A percentile compares a stretch with the other conserved stretches of the same genome.
phyloP scores from a whole-genome alignment of 23 red algal genomes.

The Agarophyton chilense region DNA sequence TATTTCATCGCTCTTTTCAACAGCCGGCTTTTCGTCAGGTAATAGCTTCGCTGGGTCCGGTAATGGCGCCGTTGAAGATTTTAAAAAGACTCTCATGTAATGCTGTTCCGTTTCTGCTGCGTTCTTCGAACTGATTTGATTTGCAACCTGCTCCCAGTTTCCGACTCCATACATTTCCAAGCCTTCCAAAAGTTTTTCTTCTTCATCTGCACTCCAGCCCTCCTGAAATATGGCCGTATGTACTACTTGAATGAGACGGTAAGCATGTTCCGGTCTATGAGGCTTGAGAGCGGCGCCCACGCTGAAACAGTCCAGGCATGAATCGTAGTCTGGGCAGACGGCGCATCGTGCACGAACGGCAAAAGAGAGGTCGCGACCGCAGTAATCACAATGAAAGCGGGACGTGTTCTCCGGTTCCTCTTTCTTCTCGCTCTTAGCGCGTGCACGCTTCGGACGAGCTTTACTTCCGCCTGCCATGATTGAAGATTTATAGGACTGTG shows the following conservation, averaged over 20 bases:
- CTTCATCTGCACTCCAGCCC: slow-evolving; percentile 90
- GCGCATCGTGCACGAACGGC: slow-evolving; percentile 90
- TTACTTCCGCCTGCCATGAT: slow-evolving; percentile 18
- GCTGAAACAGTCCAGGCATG: slow-evolving; percentile 97
- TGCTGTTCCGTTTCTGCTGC: slow-evolving; percentile 74
- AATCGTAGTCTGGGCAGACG: slow-evolving; percentile 95
- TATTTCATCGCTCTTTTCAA: slow-evolving; percentile 61
- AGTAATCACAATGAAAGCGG: slow-evolving; percentile 97
- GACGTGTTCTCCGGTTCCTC: slow-evolving; percentile 56
- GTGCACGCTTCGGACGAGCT: slow-evolving; percentile 68
- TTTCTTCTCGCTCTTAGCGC: slow-evolving; percentile 73
- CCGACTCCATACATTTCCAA: slow-evolving; percentile 92
- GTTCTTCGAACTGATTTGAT: slow-evolving; percentile 74
- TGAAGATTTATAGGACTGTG: neutral
- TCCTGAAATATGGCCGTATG: slow-evolving; percentile 61
- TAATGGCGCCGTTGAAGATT: slow-evolving; percentile 56
- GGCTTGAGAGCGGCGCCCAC: slow-evolving; percentile 82
- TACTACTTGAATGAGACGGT: slow-evolving; percentile 85
- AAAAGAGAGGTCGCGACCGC: slow-evolving; percentile 83
- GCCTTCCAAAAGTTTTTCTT: slow-evolving; percentile 93
- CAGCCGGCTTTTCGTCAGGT: slow-evolving; percentile 13
- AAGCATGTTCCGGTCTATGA: slow-evolving; percentile 73
- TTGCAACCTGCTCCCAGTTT: slow-evolving; percentile 95
- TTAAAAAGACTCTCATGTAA: slow-evolving; percentile 75
- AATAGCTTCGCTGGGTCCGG: slow-evolving; percentile 57